Base-by-base conservation (phyloP, 75 land plant species). In the Adiantum capillusveneris region DNA sequence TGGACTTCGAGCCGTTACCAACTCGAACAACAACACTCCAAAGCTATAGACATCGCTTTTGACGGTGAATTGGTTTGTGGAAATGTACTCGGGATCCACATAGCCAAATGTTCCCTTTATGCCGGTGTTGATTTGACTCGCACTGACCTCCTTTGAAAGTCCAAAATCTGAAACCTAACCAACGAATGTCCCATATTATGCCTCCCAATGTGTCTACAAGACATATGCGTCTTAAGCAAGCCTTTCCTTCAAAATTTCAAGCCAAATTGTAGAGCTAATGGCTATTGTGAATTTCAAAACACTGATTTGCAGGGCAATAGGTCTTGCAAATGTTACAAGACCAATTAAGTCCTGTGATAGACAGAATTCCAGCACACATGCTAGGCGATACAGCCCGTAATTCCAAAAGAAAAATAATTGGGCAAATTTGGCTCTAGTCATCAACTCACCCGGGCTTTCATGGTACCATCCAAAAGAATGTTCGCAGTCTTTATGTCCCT, bases 111-210 rank as follows among this genome's bases (percentile, higher is more conserved):
- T 93, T 52, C 98, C 98, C 74, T 84, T 93, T 16, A 93, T 62
- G 26, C 84, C 81, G 17, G 95, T 85, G 13, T 67, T 75, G 9
- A 67, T 65, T 11, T 70, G 71, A 58, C 81, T 81, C 62, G 63
- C 63, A 12, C 25, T 63, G 43, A 81, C 87, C 71, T 86, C 98
- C 53, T 81, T 93, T 7, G 98, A 93, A 41, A 93, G 72, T 51
- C 98, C 98, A 75, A 93, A 93, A 71, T 93, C 98, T 29, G 98
- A 92, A 71, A 93, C 98, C 98, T 93, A n/a, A n/a, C n/a, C n/a
- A n/a, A n/a, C 44, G 42, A 39, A 39, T 9, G 13, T 39, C 12
- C 13, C 13, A 39, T 39, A 9, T 39, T 39, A 13, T 39, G 7
- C 42, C 12, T 39, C 13, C 7, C 42, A 39, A 39, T 13, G 13